Evolutionary conservation across 768 basidiomycete species (phyloP).

Genomic region (Dictyophora rubrovolvata): DNA sequence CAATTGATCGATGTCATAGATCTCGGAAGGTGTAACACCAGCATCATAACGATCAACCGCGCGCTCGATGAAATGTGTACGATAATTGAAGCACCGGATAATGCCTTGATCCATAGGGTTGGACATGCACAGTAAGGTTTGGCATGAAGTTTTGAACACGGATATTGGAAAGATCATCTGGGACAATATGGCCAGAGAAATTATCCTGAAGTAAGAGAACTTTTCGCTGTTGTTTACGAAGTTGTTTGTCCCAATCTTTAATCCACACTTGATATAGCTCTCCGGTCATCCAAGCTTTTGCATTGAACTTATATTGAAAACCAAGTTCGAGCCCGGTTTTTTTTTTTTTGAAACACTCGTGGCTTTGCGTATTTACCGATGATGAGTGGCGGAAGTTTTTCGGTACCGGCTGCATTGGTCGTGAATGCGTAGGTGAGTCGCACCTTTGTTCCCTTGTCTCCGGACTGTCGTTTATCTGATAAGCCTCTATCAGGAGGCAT

Average conservation of each 20-base stretch:
- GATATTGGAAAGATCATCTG: not conserved
- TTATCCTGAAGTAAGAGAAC: not conserved
- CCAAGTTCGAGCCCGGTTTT: not conserved
- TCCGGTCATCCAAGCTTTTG: not conserved
- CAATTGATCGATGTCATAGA: conserved; percentile 31
- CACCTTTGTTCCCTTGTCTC: not conserved
- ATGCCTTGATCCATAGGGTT: not conserved
- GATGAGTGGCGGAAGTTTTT: not conserved
- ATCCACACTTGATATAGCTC: not conserved
- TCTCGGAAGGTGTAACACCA: conserved; percentile 10
- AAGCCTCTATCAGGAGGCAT: not conserved
- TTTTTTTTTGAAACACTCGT: not conserved
- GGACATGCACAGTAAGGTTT: not conserved
- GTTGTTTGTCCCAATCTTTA: not conserved
- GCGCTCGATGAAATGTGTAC: not conserved
- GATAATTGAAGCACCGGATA: not conserved
- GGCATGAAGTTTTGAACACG: not conserved
- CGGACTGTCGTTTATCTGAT: not conserved
- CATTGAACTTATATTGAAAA: not conserved
- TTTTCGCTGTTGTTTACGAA: not conserved
- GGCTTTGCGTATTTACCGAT: not conserved
- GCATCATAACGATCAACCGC: not conserved
- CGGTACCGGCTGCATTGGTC: not conserved
- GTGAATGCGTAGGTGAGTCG: not conserved
- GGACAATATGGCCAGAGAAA: not conserved